Conservation (phyloP, 257 asterid genomes). For the Solanum etuberosum region DNA sequence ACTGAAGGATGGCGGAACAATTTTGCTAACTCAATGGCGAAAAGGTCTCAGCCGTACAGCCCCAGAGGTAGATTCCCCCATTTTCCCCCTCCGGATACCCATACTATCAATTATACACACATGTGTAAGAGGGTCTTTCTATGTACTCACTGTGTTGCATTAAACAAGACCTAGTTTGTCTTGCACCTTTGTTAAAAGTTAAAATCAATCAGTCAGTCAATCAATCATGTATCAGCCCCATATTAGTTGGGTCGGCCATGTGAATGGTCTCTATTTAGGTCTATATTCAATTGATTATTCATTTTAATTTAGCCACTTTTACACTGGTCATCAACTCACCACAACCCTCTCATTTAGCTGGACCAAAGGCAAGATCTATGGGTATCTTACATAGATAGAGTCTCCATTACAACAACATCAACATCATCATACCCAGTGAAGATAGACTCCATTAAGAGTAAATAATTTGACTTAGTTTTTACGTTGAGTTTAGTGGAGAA, state of each 20-base stretch:
- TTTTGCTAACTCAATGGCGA: slow-evolving; percentile 14
- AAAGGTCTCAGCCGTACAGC: slow-evolving; percentile 28
- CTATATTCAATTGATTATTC: background rate
- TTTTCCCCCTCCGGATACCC: background rate
- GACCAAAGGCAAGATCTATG: background rate
- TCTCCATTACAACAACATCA: background rate
- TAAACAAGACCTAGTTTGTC: background rate
- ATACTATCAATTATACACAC: background rate
- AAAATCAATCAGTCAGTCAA: background rate
- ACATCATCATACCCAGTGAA: background rate
- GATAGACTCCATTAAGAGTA: background rate
- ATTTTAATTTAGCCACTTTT: background rate
- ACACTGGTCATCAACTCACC: background rate
- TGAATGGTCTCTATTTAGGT: background rate
- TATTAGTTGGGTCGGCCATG: background rate
- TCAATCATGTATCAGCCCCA: background rate
- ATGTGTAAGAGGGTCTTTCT: background rate
- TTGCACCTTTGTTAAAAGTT: background rate
- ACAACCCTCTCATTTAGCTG: background rate
- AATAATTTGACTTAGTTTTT: background rate
- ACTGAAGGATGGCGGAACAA: slow-evolving; percentile 17
- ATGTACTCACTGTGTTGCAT: background rate
- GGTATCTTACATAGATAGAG: background rate
- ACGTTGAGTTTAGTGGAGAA: background rate
- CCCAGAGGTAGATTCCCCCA: slow-evolving; percentile 27